phyloP scores from a whole-genome alignment of 768 basidiomycete genomes.

The Xerocomellus chrysenteron region DNA sequence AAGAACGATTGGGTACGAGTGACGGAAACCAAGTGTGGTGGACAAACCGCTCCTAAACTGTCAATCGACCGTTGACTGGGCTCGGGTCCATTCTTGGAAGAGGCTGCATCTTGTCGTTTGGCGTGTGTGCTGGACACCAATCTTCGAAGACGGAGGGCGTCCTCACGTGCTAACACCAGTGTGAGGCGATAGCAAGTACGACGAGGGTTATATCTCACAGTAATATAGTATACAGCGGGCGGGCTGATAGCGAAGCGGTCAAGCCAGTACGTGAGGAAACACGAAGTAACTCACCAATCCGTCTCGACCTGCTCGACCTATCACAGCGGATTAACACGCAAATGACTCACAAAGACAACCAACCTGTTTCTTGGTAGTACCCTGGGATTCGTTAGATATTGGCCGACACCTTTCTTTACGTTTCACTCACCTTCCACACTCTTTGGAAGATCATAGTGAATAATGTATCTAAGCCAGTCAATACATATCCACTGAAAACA shows the following conservation, averaged over 20 bases:
- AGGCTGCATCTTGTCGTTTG: slow-evolving; percentile 43
- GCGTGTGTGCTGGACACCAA: slow-evolving; percentile 50
- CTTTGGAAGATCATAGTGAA: slow-evolving; percentile 81
- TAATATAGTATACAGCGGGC: slow-evolving; percentile 83
- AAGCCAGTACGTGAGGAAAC: not conserved
- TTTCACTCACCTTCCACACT: slow-evolving; percentile 68
- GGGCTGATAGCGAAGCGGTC: slow-evolving; percentile 42
- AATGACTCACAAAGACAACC: slow-evolving; percentile 7
- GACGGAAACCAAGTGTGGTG: slow-evolving; percentile 18
- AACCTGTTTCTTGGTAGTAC: slow-evolving; percentile 87
- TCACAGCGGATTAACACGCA: slow-evolving; percentile 4
- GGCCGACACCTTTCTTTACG: not conserved
- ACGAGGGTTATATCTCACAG: slow-evolving; percentile 43
- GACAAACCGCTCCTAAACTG: slow-evolving; percentile 60
- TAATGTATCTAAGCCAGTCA: slow-evolving; percentile 53
- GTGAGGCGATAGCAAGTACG: not conserved
- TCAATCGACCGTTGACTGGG: slow-evolving; percentile 68
- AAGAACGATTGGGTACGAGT: not conserved
- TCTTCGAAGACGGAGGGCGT: slow-evolving; percentile 54
- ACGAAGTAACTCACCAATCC: slow-evolving; percentile 50
- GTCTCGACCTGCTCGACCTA: slow-evolving; percentile 80
- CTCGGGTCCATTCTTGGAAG: slow-evolving; percentile 47
- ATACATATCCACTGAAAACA: not conserved
- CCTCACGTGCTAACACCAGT: slow-evolving; percentile 63
- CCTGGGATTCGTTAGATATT: slow-evolving; percentile 40